Base-by-base conservation (phyloP, 106 monocot genomes). In the Amphibolis antarctica region DNA sequence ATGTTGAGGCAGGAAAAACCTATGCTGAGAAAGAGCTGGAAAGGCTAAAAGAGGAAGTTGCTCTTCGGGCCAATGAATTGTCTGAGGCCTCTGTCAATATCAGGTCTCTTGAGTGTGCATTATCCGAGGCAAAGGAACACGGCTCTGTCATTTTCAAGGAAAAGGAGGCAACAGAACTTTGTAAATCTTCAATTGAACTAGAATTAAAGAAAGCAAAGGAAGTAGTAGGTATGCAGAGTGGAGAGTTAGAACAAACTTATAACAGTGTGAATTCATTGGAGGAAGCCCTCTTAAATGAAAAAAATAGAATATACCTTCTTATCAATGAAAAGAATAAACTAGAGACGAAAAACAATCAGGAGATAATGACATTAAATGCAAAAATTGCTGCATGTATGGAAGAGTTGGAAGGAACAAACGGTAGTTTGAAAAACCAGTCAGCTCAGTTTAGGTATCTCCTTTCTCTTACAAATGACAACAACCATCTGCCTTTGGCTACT, bases 151-250 rank as follows among this genome's bases (percentile, higher is more conserved):
- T 58, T 70, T 3, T 53, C 53, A 66, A 87, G 21, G 96, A 96
- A 74, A 85, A 78, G 60, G 69, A 80, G 48, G 75, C 69, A 9
- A 44, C 72, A n/a, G 68, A 80, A 57, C 27, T 71, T 55, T 42
- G 21, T 43, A 79, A 57, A 54, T 17, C 54, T 60, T 72, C 67
- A 60, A 28, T 66, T 25, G 79, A 96, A 53, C 65, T 80, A 64
- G 84, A 87, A 52, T 42, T 96, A 29, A 59, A 76, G 71, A 80
- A 72, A 69, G 59, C 64, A 47, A 96, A 77, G 72, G 67, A 82
- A 67, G 90, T 90, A 72, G 25, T 30, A 45, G 70, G 45, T 66
- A 68, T 66, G 15, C 77, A 63, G 67, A 53, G 65, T 63, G 68
- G 18, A 26, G 77, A 83, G 64, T 69, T 93, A 73, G 58, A 58